Percentiles rank a stretch among this genome's conserved stretches.
phyloP scores from a whole-genome alignment of 371 early-diverging fungal species.

The Circinella minor region DNA sequence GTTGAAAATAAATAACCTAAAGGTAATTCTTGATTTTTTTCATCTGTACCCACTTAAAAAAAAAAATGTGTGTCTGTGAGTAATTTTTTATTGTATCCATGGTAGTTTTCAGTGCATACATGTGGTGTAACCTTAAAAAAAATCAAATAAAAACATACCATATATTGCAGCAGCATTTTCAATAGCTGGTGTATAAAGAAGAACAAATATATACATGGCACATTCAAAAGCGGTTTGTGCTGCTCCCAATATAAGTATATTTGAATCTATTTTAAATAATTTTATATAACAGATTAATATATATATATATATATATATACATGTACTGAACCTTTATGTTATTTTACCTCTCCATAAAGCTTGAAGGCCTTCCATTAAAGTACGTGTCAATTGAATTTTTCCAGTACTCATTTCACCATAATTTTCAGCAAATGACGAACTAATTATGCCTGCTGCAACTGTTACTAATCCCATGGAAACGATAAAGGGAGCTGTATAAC shows the following conservation, averaged over 20 bases:
- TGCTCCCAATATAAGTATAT: conserved; percentile 67
- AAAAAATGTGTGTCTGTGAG: not conserved
- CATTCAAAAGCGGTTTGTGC: conserved; percentile 81
- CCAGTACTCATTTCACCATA: conserved; percentile 60
- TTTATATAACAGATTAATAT: not conserved
- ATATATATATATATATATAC: not conserved
- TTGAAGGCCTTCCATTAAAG: conserved; percentile 20
- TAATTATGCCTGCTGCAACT: conserved; percentile 54
- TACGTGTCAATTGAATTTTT: conserved; percentile 20
- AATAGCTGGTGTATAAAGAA: conserved; percentile 75
- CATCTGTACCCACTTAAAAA: not conserved
- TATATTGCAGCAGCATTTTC: conserved; percentile 40
- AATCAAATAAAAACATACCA: conserved; percentile 4
- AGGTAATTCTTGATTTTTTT: conserved; percentile 35
- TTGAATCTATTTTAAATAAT: conserved; percentile 34
- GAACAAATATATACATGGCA: conserved; percentile 84
- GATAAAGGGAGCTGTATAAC: conserved; percentile 67
- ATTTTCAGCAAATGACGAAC: conserved; percentile 71
- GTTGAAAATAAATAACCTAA: conserved; percentile 71
- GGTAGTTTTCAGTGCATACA: not conserved
- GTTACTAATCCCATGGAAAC: conserved; percentile 55
- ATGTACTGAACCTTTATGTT: not conserved
- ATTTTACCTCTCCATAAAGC: conserved; percentile 41
- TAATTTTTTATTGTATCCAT: not conserved
- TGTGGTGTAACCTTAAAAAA: not conserved